Evolutionary conservation across 139 green algal species (phyloP).

Genomic region (Microglena sp.): DNA sequence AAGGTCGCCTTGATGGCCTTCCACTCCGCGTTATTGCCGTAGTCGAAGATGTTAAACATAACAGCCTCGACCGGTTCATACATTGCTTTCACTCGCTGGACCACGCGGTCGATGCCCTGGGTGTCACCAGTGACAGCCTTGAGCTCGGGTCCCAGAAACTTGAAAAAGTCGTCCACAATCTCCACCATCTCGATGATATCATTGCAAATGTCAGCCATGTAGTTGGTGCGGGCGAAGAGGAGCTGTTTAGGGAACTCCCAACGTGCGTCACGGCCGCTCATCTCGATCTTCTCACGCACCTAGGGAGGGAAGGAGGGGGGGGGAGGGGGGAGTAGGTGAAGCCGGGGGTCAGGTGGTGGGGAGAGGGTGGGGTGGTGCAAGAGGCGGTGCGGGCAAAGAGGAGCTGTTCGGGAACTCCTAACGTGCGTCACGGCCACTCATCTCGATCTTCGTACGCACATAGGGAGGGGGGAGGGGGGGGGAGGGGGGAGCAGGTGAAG

Average conservation of each 20-base stretch:
- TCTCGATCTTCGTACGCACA: slow-evolving; percentile 78
- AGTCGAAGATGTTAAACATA: slow-evolving; percentile 68
- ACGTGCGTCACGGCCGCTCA: slow-evolving; percentile 60
- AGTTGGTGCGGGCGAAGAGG: slow-evolving; percentile 79
- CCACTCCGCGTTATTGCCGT: slow-evolving; percentile 50
- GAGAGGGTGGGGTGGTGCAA: no score
- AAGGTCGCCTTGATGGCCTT: slow-evolving; percentile 52
- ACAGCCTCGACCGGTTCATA: slow-evolving; percentile 55
- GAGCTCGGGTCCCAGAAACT: slow-evolving; percentile 86
- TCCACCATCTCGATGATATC: slow-evolving; percentile 74
- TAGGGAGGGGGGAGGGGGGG: slow-evolving; percentile 22
- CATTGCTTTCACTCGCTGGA: slow-evolving; percentile 71
- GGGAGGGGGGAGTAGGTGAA: no score
- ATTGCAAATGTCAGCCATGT: slow-evolving; percentile 73
- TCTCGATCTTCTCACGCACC: slow-evolving; percentile 79
- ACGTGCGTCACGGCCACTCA: slow-evolving; percentile 60
- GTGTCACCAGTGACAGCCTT: slow-evolving; percentile 79
- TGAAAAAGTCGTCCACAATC: slow-evolving; percentile 78
- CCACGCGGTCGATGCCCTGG: slow-evolving; percentile 65
- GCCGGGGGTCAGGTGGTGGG: no score
- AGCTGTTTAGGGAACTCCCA: slow-evolving; percentile 87
- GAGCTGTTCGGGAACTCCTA: slow-evolving; percentile 84
- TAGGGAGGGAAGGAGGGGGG: slow-evolving; percentile 18
- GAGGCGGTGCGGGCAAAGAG: slow-evolving; percentile 82
- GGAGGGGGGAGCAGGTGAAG: no score